A percentile compares a stretch with the other conserved stretches of the same genome.
These are phyloP conservation scores for Blastobotrys apis DNA, from an alignment of 1,139 yeast genomes.

Conservation along the genomic window DNA sequence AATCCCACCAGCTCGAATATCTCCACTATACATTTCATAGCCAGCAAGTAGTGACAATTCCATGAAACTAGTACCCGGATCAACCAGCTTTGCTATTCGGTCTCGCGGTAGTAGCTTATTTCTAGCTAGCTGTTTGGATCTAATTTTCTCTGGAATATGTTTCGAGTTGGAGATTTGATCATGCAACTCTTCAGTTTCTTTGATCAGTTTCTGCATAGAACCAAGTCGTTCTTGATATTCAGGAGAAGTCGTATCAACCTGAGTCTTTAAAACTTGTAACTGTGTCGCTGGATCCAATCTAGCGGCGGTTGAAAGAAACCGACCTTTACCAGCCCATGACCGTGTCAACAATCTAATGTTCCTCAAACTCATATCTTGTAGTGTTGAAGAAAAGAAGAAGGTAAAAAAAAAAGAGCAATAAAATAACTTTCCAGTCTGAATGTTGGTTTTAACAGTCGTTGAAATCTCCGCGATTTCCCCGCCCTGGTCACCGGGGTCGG, in stretches of 20 bases:
- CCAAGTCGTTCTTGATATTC: constrained; percentile 27
- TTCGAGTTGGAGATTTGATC: constrained; percentile 24
- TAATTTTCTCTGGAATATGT: constrained; percentile 31
- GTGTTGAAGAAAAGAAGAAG: too few relatives aligned
- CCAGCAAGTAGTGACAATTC: constrained; percentile 35
- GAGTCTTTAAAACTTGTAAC: constrained; percentile 26
- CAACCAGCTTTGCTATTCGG: constrained; percentile 32
- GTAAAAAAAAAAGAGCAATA: too few relatives aligned
- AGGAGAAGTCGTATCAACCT: constrained; percentile 28
- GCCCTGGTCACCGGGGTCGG: too few relatives aligned
- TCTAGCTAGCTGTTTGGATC: constrained; percentile 38
- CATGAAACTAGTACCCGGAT: constrained; percentile 35
- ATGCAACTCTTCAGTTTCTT: constrained; percentile 23
- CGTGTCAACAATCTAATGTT: too few relatives aligned
- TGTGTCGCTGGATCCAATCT: constrained; percentile 15
- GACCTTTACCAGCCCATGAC: too few relatives aligned
- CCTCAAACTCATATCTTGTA: too few relatives aligned
- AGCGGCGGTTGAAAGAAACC: neutral
- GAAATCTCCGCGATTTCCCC: too few relatives aligned
- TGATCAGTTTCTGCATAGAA: constrained; percentile 25
- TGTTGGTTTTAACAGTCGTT: too few relatives aligned
- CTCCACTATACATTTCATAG: constrained; percentile 31
- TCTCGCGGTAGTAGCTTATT: constrained; percentile 36
- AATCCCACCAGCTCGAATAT: constrained; percentile 36
- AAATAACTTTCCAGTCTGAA: too few relatives aligned